Evolutionary conservation across 306 rosid genomes (phyloP).

Genomic region (Canavalia ensiformis): DNA sequence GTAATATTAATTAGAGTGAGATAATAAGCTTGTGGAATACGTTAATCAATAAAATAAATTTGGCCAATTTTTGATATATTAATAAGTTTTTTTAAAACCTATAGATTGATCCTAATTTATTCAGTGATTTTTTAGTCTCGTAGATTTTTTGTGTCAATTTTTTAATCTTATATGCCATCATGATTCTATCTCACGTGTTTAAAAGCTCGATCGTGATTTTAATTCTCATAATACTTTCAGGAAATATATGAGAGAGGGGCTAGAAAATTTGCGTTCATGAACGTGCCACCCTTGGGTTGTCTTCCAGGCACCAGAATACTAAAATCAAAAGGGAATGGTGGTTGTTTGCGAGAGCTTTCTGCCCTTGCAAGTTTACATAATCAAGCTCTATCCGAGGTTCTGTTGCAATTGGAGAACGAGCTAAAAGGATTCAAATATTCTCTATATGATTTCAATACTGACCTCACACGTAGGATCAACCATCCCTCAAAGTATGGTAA

Average conservation of each 20-base stretch:
- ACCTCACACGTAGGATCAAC: conserved; percentile 51
- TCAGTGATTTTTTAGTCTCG: too few species aligned
- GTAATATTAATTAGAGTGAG: too few species aligned
- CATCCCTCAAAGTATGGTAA: conserved; percentile 70
- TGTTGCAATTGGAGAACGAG: conserved; percentile 49
- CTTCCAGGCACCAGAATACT: conserved; percentile 64
- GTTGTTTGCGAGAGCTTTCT: conserved; percentile 63
- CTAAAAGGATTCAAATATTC: conserved; percentile 71
- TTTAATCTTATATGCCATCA: too few species aligned
- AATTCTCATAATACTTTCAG: conserved; percentile 44
- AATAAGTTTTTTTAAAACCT: too few species aligned
- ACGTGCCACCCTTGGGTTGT: conserved; percentile 64
- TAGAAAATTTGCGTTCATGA: conserved; percentile 74
- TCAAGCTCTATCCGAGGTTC: conserved; percentile 55
- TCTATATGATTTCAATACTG: conserved; percentile 59
- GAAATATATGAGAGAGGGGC: conserved; percentile 66
- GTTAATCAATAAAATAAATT: too few species aligned
- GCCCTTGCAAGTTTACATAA: conserved; percentile 58
- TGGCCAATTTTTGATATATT: too few species aligned
- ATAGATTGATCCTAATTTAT: too few species aligned
- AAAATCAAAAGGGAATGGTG: conserved; percentile 50
- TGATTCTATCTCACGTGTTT: too few species aligned
- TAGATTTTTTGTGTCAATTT: too few species aligned
- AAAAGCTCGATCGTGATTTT: too few species aligned
- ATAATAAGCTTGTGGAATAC: too few species aligned